Base-by-base conservation (phyloP, 2,329 filamentous ascomycete species). In the Aureobasidium sp. region DNA sequence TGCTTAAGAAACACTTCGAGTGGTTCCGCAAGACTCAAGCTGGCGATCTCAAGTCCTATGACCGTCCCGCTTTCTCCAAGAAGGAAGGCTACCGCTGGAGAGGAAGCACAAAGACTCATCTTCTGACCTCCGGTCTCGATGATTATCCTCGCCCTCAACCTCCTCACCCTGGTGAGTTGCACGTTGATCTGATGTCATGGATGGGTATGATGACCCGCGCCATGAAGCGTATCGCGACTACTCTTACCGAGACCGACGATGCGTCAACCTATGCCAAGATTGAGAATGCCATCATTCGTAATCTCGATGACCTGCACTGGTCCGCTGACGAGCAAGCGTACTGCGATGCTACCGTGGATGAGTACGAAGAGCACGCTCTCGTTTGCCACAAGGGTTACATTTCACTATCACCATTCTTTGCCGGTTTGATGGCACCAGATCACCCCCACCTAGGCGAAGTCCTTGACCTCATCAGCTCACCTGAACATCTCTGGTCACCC, bases 321-420 rank as follows among this genome's bases (percentile, higher is more conserved):
- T 89, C 87, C 19, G 83, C 90, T 61, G 81, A 87, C 68, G 82
- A 87, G 3, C 85, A 90, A 62, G 89, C 88, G 65, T 99, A 91
- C 78, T 99, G 94, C 73, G 94, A 99, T 73, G 91, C 91, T 1
- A 97, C 91, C 0, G 89, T 99, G 64, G 93, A 99, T 69, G 91
- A 91, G 64, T 99, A 90, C 71, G 94, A 99, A 74, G 94, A 99
- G 76, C 87, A 90, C 70, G 75, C 82, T 39, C 86, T 94, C 22
- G 90, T 97, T 45, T 99, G 94, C 77, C 94, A 97, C 78, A 96
- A 96, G 76, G 94, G 94, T 22, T 99, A 99, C 71, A 85, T 97
- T 67, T 94, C 90, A 24, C 80, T 99, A 31, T 94, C 96, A 75
- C 94, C 94, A 1, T 96, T 97, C 80, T 76, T 97, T 67, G 85